These are phyloP conservation scores for Linnemannia hyalina DNA, from an alignment of 192 early-diverging fungal genomes.

Conservation along the genomic window DNA sequence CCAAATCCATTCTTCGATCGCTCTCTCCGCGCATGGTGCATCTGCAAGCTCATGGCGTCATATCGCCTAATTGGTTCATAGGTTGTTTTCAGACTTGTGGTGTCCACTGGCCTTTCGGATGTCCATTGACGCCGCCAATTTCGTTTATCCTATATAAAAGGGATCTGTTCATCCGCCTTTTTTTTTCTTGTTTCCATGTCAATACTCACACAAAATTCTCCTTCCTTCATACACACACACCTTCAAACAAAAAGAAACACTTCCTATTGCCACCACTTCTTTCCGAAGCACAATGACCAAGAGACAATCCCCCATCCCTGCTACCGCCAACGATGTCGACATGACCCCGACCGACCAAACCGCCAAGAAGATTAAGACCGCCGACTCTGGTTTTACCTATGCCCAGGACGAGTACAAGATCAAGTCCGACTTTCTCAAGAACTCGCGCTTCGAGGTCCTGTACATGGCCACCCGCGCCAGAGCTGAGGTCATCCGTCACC, in stretches of 20 bases:
- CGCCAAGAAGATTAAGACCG: slow-evolving; percentile 30
- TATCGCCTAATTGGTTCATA: neutral
- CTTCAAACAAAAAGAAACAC: neutral
- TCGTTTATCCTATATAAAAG: neutral
- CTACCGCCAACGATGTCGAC: slow-evolving; percentile 15
- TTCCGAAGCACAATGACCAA: slow-evolving; percentile 31
- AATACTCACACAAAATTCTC: neutral
- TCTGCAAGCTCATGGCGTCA: neutral
- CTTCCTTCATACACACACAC: neutral
- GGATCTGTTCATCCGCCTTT: neutral
- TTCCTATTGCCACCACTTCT: no score
- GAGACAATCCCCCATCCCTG: slow-evolving; percentile 17
- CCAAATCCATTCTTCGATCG: neutral
- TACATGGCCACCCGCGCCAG: slow-evolving; percentile 47
- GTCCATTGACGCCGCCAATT: slow-evolving; percentile 10
- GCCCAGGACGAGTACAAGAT: slow-evolving; percentile 38
- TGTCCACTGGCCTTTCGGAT: neutral
- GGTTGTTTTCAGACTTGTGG: neutral
- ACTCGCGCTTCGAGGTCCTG: slow-evolving; percentile 40
- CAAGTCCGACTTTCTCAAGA: slow-evolving; percentile 29
- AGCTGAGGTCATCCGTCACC: slow-evolving; percentile 26
- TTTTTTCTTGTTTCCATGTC: neutral
- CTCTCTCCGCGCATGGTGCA: neutral
- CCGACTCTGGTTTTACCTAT: neutral
- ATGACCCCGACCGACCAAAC: slow-evolving; percentile 17